phyloP scores from a whole-genome alignment of 1,284 basidiomycete genomes.

The Pseudozyma sp. region DNA sequence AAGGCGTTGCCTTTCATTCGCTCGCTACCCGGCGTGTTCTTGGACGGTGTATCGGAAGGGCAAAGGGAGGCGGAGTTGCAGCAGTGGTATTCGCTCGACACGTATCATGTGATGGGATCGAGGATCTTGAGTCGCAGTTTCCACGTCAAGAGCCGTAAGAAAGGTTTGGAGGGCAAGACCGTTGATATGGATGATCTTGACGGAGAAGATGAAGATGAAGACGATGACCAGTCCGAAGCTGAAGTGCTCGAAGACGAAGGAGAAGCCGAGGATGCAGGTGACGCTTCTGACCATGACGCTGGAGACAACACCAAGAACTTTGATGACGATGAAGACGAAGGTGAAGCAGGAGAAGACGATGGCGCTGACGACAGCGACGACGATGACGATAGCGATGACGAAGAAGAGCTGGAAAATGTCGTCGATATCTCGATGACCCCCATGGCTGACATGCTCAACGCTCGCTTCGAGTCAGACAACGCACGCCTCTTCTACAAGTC shows the following conservation, averaged over 20 bases:
- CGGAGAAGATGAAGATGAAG: slow-evolving; percentile 42
- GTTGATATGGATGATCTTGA: slow-evolving; percentile 62
- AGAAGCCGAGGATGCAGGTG: slow-evolving; percentile 25
- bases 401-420: slow-evolving; percentile 66
- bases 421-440: slow-evolving; percentile 91
- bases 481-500: slow-evolving; percentile 85
- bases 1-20: slow-evolving; percentile 70
- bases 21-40: slow-evolving; percentile 48
- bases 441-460: slow-evolving; percentile 84
- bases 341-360: slow-evolving; percentile 23
- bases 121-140: slow-evolving; percentile 93
- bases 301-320: slow-evolving; percentile 11
- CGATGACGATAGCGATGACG: slow-evolving; percentile 47
- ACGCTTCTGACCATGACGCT: slow-evolving; percentile 5
- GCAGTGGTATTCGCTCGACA: slow-evolving; percentile 77
- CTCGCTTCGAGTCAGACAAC: slow-evolving; percentile 64
- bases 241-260: slow-evolving; percentile 56
- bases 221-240: slow-evolving; percentile 43
- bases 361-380: slow-evolving; percentile 12
- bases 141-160: slow-evolving; percentile 72
- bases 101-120: slow-evolving; percentile 91
- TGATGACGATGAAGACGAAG: slow-evolving; percentile 24
- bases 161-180: slow-evolving; percentile 42
- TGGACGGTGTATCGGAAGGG: slow-evolving; percentile 26
- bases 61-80: slow-evolving; percentile 21